Base-by-base conservation (phyloP, 768 basidiomycete genomes). In the Xerocomus potaroensis region DNA sequence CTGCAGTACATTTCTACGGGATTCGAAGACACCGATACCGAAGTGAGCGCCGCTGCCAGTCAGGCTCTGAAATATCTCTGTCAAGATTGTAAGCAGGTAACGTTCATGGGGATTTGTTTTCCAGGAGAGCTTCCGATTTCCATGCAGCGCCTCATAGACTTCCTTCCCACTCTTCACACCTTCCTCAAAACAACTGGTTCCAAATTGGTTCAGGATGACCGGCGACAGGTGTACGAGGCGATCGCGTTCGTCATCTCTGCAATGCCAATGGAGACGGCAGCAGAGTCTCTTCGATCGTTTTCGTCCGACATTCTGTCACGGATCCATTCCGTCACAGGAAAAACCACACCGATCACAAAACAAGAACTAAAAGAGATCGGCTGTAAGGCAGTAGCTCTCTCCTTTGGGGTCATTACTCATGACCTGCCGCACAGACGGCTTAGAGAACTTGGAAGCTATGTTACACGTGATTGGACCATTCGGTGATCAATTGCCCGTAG, bases 41-140 rank as follows among this genome's bases (percentile, higher is more conserved):
- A 96, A 59, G 93, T 98, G 26, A 81, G 81, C 52, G 91, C 92
- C 16, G 96, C 96, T 16, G 91, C 96, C 3, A 91, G 94, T 2
- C 92, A 96, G 63, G 93, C 96, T 8, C 76, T 99, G 70, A 95
- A 93, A 64, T 97, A 89, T 68, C 75, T 99, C 51, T 98, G 95
- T 66, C 87, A 96, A 63, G 96, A 99, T 66, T 98, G 96, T 71
- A 91, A 86, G 72, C 73, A 78, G 72, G 91, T 90, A 59, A 52
- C 30, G 30, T 47, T 15, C 27, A 12, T 26, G 26, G 41, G 4
- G 35, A 40, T 31, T n/a, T 53, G 21, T 50, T 37, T 55, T 32
- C 47, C 42, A 40, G 9, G 45, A 43, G 5, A 34, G 26, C 18
- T 47, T 30, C 22, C 43, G 48, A 55, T 36, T 23, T 32, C 11